Conservation (phyloP, 148 eudicot genomes). For the Cornus florida region DNA sequence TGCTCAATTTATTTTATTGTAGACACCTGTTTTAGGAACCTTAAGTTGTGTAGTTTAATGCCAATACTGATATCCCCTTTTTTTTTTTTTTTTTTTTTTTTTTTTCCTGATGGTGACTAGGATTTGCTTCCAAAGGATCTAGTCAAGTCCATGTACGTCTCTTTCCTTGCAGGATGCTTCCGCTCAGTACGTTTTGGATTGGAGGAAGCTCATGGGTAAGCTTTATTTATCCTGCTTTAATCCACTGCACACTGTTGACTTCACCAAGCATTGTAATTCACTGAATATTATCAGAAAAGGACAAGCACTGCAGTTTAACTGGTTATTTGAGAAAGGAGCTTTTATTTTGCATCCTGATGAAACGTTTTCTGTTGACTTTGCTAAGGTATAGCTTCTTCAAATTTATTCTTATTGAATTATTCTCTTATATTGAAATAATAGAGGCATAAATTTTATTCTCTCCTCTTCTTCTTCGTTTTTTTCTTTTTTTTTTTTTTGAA, state of each 20-base stretch:
- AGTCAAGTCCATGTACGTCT: slow-evolving; percentile 82
- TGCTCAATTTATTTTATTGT: background rate
- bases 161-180: slow-evolving; percentile 97
- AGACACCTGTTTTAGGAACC: background rate
- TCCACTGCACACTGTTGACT: background rate
- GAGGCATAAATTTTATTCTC: slow-evolving; percentile 1
- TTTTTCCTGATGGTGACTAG: slow-evolving; percentile 29
- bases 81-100: background rate
- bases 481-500: background rate
- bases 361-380: slow-evolving; percentile 78
- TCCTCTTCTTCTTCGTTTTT: background rate
- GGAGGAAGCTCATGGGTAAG: slow-evolving; percentile 99
- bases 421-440: background rate
- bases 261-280: slow-evolving; percentile 9
- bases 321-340: slow-evolving; percentile 88
- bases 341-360: slow-evolving; percentile 74
- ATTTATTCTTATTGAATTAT: background rate
- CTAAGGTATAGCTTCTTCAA: slow-evolving; percentile 50
- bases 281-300: slow-evolving; percentile 65
- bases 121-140: slow-evolving; percentile 62
- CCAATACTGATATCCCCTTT: background rate
- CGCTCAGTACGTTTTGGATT: slow-evolving; percentile 97
- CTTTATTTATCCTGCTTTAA: slow-evolving; percentile 7
- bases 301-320: slow-evolving; percentile 94
- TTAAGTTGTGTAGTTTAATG: background rate